Conservation (phyloP, 208 protist genomes). For the Crithidia sp. region DNA sequence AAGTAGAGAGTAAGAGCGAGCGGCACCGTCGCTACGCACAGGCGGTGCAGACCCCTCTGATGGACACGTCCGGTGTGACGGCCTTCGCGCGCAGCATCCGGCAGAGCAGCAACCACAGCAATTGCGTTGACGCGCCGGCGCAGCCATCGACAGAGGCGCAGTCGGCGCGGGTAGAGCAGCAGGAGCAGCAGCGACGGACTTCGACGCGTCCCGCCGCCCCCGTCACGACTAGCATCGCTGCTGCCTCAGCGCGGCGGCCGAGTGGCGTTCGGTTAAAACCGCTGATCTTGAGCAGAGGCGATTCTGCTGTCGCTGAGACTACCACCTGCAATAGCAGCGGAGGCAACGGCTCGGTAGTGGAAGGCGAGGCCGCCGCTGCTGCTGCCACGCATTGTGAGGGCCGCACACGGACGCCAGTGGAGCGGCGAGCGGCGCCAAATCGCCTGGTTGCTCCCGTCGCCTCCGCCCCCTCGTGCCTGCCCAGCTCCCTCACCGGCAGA, state of each 20-base stretch:
- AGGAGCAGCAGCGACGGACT: neutral
- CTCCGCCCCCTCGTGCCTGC: constrained; percentile 10
- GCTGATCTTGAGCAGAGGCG: neutral
- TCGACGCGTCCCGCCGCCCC: neutral
- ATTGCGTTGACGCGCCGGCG: neutral
- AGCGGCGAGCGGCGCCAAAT: neutral
- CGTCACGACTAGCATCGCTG: constrained; percentile 6
- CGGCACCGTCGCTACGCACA: constrained; percentile 30
- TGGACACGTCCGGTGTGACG: neutral
- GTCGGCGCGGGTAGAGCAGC: neutral
- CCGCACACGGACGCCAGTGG: constrained; percentile 1
- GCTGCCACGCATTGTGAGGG: neutral
- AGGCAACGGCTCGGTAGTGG: neutral
- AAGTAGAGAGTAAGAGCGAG: neutral
- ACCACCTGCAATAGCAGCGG: neutral
- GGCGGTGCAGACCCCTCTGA: constrained; percentile 26
- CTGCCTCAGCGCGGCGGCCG: constrained; percentile 1
- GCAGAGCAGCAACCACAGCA: constrained; percentile 8
- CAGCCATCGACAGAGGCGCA: neutral
- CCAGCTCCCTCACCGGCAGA: neutral
- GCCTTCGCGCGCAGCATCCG: neutral
- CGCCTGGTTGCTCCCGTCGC: neutral
- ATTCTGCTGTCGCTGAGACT: too few species aligned
- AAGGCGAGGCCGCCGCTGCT: too few species aligned
- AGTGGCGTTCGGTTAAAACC: neutral